phyloP scores from a whole-genome alignment of 2,329 filamentous ascomycete genomes.

The Ophiostoma australiae region DNA sequence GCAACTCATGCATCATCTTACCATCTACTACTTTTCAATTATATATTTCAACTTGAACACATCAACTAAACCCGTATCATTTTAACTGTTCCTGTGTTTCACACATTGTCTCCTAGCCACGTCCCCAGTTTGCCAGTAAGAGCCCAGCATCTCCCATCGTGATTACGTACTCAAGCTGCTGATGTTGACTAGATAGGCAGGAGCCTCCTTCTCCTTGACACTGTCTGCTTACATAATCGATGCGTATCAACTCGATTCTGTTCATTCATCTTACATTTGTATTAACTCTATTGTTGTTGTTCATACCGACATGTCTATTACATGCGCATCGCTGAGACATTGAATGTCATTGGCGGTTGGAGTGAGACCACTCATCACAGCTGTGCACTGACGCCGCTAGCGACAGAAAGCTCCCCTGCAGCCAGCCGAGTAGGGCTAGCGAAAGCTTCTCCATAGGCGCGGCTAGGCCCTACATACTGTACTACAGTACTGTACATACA shows the following conservation, averaged over 20 bases:
- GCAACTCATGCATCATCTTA: background rate
- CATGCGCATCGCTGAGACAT: background rate
- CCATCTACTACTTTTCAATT: background rate
- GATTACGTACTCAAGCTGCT: background rate
- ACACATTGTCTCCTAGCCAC: background rate
- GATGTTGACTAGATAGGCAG: background rate
- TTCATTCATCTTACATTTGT: background rate
- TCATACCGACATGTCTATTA: background rate
- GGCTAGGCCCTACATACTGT: background rate
- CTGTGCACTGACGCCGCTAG: background rate
- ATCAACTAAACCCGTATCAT: background rate
- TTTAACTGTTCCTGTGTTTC: background rate
- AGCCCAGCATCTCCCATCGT: background rate
- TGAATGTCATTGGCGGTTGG: background rate
- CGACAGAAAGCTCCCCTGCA: background rate
- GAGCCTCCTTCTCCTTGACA: background rate
- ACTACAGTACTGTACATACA: background rate
- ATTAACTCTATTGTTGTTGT: background rate
- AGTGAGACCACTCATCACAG: background rate
- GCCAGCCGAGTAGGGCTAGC: background rate
- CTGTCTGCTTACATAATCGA: background rate
- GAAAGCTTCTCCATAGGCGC: background rate
- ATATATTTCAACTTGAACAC: background rate
- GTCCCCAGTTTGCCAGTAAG: background rate
- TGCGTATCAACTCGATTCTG: background rate